Evolutionary conservation across 2,329 filamentous ascomycete genomes (phyloP), one percentile per base, ranked within the genome.

Genomic region (Pyrenophora teres): DNA sequence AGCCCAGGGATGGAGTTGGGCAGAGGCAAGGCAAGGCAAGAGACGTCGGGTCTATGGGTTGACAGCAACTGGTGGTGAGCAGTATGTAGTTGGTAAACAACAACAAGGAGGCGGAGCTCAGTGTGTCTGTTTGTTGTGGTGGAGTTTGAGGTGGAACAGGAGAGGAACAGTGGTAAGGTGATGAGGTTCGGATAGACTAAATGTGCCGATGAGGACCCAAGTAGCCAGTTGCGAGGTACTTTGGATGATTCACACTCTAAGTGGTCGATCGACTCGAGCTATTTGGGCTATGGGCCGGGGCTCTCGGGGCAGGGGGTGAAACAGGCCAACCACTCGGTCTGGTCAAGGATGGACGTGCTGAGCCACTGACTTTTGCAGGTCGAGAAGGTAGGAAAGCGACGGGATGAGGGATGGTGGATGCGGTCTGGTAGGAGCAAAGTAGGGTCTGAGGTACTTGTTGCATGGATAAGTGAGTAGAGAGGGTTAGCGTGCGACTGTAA

Each of bases 321-420:
- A 74, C 70, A 70, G 58, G 62, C 61, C 63, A 63, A 64, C 71
- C 71, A 73, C 73, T 72, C 57, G 62, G 54, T 70, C 60, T 47
- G 56, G 45, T 63, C 53, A 62, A 64, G 57, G 59, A 61, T 57
- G 65, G 59, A 56, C 61, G 63, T 63, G 67, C 64, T 70, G 67
- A 71, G 70, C 71, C 71, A 71, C 71, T 68, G 61, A 56, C 31
- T 60, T 52, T 62, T 63, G 59, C 54, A 63, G 46, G 62, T 59
- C 51, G 60, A 64, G 53, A 50, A 61, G 58, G 53, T 59, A 60
- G 64, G 49, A 47, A 61, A 48, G 38, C 62, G 65, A 54, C 67
- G 64, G 66, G 57, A 64, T 60, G 59, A 56, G 35, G 57, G 54
- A 57, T 42, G 54, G 55, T 57, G 60, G 60, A 67, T 66, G 65